Percentiles rank a stretch among this genome's conserved stretches.
phyloP scores from a whole-genome alignment of 164 flowering plant genomes.

The Santalum album region DNA sequence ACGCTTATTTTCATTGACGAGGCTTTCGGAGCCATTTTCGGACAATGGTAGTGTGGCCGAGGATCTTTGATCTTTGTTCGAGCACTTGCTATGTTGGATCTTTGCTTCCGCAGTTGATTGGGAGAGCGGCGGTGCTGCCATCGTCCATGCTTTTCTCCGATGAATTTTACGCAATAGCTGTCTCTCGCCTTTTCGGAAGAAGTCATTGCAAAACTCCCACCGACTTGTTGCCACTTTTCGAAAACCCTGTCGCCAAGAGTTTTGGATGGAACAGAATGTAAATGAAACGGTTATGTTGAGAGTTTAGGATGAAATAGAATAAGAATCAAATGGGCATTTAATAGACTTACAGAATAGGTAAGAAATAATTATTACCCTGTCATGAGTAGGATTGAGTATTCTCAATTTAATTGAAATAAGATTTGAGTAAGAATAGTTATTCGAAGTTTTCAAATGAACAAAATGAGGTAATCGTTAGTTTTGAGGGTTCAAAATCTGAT shows the following conservation, averaged over 20 bases:
- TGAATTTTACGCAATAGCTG: conserved; percentile 47
- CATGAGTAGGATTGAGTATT: no score
- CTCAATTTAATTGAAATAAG: no score
- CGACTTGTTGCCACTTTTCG: conserved; percentile 56
- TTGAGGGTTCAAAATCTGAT: no score
- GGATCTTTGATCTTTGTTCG: conserved; percentile 50
- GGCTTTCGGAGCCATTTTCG: conserved; percentile 16
- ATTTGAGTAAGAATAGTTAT: no score
- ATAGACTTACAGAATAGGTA: no score
- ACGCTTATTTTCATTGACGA: conserved; percentile 54
- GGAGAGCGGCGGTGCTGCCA: conserved; percentile 28
- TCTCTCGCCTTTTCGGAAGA: conserved; percentile 51
- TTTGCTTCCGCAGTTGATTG: conserved; percentile 3
- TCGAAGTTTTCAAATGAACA: no score
- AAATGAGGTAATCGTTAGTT: no score
- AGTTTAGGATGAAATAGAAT: no score
- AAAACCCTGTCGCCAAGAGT: conserved; percentile 36
- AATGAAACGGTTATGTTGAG: no score
- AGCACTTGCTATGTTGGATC: conserved; percentile 9
- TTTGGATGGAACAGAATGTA: neutral
- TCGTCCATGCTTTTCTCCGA: conserved; percentile 51
- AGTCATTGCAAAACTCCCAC: conserved; percentile 81
- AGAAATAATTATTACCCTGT: no score
- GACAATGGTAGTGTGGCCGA: conserved; percentile 46
- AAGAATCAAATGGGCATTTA: no score